Evolutionary conservation across 2,329 filamentous ascomycete species (phyloP), one percentile per base, ranked within the genome.

Genomic region (Geosmithia morbida): DNA sequence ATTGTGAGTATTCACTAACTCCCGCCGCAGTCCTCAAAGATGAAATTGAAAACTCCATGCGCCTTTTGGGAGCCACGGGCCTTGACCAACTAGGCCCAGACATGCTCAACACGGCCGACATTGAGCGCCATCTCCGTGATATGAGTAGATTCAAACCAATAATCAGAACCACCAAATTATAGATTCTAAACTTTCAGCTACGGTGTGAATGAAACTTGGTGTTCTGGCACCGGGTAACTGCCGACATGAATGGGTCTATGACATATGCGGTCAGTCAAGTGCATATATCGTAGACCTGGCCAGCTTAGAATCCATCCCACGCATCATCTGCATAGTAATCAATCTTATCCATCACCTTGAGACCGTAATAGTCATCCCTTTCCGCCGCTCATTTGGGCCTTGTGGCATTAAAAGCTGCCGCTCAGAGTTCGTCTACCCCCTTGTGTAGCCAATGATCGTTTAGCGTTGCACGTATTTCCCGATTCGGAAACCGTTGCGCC

Each of bases 31-130:
- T 59, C 19, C 50, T 61, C 0, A 59, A 60, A 16, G 59, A 62
- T 30, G 58, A 61, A 40, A 50, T 61, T 0, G 59, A 60, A 18
- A 59, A 53, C 0, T 59, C 57, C 0, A 59, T 62, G 58, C 54
- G 59, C 11, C 53, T 62, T 0, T 54, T 54, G 0, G 60, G 60
- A 2, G 49, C 61, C 1, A 62, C 57, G 0, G 57, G 56, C 20
- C 43, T 62, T 1, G 54, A 58, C 1, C 54, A 62, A 20, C 57
- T 55, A 1, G 56, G 53, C 0, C 54, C 59, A 5, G 53, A 50
- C 0, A 50, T 62, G 44, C 57, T 61, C 2, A 62, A 62, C 41
- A 37, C 33, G 14, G 62, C 60, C 0, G 59, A 61, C 16, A 46
- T 62, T 16, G 57, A 62, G 14, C 51, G 62, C 30, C 48, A 62